Evolutionary conservation across 2,329 filamentous ascomycete genomes (phyloP).

Genomic region (Biscogniauxia sp.): DNA sequence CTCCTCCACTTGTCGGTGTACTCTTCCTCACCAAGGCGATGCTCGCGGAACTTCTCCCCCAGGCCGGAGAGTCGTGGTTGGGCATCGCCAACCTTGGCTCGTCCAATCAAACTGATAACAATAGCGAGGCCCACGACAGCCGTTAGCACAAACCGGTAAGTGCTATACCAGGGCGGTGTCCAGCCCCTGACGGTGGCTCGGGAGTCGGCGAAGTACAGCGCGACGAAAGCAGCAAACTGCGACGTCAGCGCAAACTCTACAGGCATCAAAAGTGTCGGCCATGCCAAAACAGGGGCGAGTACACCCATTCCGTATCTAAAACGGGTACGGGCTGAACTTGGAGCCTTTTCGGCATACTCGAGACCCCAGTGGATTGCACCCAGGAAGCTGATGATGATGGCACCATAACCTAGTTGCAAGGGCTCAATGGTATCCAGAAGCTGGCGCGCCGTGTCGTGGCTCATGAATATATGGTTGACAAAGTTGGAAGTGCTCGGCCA

Average conservation of each 20-base stretch:
- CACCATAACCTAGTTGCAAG: conserved; percentile 86
- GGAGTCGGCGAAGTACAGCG: conserved; percentile 81
- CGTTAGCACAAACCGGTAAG: conserved; percentile 89
- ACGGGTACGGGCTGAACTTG: conserved; percentile 60
- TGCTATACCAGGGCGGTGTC: conserved; percentile 81
- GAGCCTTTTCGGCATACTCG: conserved; percentile 73
- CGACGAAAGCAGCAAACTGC: conserved; percentile 82
- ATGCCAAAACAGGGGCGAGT: conserved; percentile 74
- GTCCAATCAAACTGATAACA: conserved; percentile 75
- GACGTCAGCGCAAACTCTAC: conserved; percentile 80
- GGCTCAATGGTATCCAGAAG: conserved; percentile 77
- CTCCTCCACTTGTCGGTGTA: conserved; percentile 44
- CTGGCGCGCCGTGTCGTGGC: conserved; percentile 67
- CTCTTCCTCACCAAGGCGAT: conserved; percentile 30
- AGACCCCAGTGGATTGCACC: conserved; percentile 92
- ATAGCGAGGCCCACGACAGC: conserved; percentile 84
- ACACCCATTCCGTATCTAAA: conserved; percentile 83
- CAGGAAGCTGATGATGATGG: conserved; percentile 89
- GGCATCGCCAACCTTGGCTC: conserved; percentile 65
- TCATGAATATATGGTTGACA: conserved; percentile 64
- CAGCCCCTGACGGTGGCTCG: conserved; percentile 71
- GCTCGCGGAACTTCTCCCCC: conserved; percentile 37
- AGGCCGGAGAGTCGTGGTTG: conserved; percentile 37
- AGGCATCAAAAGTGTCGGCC: conserved; percentile 85
- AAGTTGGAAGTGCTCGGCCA: conserved; percentile 57